Conservation (phyloP, 441 rosid species). For the Arabidopsis hybrid region DNA sequence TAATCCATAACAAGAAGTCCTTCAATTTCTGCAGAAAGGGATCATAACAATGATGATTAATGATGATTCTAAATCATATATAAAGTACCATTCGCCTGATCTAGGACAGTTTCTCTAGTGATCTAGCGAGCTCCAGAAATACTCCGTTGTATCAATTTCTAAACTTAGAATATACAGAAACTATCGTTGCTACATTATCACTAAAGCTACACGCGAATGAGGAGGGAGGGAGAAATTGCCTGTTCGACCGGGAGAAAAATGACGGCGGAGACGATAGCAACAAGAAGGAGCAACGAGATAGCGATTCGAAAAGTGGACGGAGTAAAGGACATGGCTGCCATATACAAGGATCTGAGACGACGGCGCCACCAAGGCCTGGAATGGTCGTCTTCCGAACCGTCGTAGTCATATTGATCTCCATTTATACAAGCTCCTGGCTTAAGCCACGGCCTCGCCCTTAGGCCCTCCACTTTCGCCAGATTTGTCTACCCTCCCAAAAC, state of each 20-base stretch:
- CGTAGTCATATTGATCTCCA: conserved; percentile 36
- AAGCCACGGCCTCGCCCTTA: conserved; percentile 52
- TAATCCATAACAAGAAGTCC: conserved; percentile 50
- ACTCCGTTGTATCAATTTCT: background rate
- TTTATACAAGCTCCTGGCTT: conserved; percentile 44
- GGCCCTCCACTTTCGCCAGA: conserved; percentile 53
- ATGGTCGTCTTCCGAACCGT: conserved; percentile 44
- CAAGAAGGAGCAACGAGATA: conserved; percentile 41
- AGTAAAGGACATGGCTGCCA: conserved; percentile 34
- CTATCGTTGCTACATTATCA: conserved; percentile 11
- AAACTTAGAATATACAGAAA: background rate
- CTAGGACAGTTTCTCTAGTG: background rate
- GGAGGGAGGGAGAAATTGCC: conserved; percentile 25
- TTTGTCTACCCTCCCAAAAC: conserved; percentile 33
- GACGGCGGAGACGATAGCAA: conserved; percentile 39
- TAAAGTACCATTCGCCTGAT: conserved; percentile 17
- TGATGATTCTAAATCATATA: conserved; percentile 9
- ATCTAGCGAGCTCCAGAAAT: conserved; percentile 14
- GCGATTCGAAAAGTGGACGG: conserved; percentile 44
- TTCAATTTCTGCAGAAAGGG: conserved; percentile 43
- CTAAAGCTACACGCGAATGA: conserved; percentile 6
- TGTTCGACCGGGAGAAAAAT: conserved; percentile 46
- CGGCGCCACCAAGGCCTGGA: conserved; percentile 49
- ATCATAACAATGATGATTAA: conserved; percentile 21
- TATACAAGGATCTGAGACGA: conserved; percentile 46